Percentiles rank a stretch among this genome's conserved stretches.
phyloP scores from a whole-genome alignment of 139 green algal genomes.

The Picochlorum sp. region DNA sequence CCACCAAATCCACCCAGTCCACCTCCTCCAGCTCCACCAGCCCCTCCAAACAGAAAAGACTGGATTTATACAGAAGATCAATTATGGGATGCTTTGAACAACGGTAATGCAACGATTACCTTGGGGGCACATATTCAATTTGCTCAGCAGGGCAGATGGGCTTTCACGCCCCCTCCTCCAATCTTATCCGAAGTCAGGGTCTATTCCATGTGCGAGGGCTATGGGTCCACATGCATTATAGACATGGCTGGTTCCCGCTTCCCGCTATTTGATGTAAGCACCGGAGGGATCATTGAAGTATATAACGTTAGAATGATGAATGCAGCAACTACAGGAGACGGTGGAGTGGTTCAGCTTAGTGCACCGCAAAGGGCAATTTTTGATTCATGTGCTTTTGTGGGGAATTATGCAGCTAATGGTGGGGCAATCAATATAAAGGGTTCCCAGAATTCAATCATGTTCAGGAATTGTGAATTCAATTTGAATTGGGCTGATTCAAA shows the following conservation, averaged over 20 bases:
- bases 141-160: conserved; percentile 13
- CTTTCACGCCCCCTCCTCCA: conserved; percentile 14
- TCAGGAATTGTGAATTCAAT: conserved; percentile 24
- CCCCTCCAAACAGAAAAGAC: conserved; percentile 20
- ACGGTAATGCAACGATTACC: conserved; percentile 20
- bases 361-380: conserved; percentile 6
- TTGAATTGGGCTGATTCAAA: conserved; percentile 25
- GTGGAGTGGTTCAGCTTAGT: conserved; percentile 17
- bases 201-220: conserved; percentile 19
- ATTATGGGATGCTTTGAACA: conserved; percentile 24
- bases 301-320: conserved; percentile 26
- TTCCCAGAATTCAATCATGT: conserved; percentile 12
- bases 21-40: conserved; percentile 17
- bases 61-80: conserved; percentile 31
- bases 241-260: conserved; percentile 19
- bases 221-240: conserved; percentile 27
- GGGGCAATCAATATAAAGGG: conserved; percentile 21
- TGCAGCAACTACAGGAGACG: conserved; percentile 21
- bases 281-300: conserved; percentile 5
- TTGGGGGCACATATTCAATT: conserved; percentile 30
- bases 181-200: conserved; percentile 18
- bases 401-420: conserved; percentile 18
- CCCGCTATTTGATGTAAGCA: conserved; percentile 13
- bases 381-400: conserved; percentile 23
- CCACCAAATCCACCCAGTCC: conserved; percentile 17